phyloP scores from a whole-genome alignment of 305 asterid species.

The Solanum hybrid region DNA sequence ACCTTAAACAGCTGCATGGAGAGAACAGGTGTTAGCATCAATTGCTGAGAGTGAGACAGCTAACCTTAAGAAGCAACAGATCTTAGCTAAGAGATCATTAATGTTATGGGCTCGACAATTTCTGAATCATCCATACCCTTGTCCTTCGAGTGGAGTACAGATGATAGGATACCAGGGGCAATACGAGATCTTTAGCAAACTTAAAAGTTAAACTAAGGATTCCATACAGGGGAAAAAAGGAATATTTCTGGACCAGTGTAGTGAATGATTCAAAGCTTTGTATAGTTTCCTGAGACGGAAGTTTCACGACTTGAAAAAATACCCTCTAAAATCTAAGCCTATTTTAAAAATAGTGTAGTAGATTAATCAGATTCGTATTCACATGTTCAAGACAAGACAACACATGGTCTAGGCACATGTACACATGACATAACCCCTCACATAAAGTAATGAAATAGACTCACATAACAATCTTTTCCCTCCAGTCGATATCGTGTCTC shows the following conservation, averaged over 20 bases:
- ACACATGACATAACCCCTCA: neutral
- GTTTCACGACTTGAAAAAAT: neutral
- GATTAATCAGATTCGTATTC: neutral
- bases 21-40: neutral
- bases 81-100: neutral
- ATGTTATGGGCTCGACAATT: neutral
- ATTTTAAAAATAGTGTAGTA: neutral
- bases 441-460: slow-evolving; percentile 22
- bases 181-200: neutral
- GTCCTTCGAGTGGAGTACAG: neutral
- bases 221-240: neutral
- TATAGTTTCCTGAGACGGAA: neutral
- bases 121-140: neutral
- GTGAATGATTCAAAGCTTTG: neutral
- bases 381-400: slow-evolving; percentile 3
- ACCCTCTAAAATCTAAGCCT: neutral
- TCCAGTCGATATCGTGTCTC: slow-evolving; percentile 61
- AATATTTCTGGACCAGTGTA: neutral
- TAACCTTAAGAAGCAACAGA: neutral
- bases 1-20: slow-evolving; percentile 81
- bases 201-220: neutral
- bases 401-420: neutral
- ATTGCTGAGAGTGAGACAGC: neutral
- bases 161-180: neutral
- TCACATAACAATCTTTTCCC: slow-evolving; percentile 97